phyloP scores from a whole-genome alignment of 768 basidiomycete species.

The Rossbeevera mucosa region DNA sequence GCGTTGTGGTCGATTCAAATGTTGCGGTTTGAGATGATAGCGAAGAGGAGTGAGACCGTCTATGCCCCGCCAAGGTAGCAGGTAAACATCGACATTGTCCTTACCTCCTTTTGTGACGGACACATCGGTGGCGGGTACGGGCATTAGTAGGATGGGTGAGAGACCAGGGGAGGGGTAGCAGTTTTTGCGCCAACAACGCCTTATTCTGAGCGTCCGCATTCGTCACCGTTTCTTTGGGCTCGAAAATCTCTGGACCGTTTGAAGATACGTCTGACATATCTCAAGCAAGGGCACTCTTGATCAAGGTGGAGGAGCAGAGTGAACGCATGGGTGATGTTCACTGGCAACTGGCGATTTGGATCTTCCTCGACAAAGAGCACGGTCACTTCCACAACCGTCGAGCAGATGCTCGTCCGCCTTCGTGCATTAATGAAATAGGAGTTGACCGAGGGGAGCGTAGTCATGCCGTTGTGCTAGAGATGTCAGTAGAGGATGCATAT shows the following conservation, averaged over 20 bases:
- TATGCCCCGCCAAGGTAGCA: not conserved
- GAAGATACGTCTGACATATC: not conserved
- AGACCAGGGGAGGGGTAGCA: not conserved
- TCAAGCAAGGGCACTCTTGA: slow-evolving; percentile 16
- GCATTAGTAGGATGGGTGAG: not conserved
- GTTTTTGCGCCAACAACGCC: not conserved
- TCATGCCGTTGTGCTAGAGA: slow-evolving; percentile 24
- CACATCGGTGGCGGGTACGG: not conserved
- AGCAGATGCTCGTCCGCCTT: slow-evolving; percentile 48
- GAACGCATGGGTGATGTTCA: slow-evolving; percentile 21
- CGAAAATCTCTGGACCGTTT: not conserved
- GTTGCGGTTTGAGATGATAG: not conserved
- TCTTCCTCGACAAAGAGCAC: slow-evolving; percentile 22
- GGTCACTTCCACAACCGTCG: slow-evolving; percentile 45
- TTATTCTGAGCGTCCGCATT: not conserved
- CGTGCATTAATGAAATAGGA: slow-evolving; percentile 46
- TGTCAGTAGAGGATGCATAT: slow-evolving; percentile 40
- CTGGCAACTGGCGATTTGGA: not conserved
- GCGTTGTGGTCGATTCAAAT: not conserved
- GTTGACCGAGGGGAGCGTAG: slow-evolving; percentile 34
- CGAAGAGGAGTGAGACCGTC: not conserved
- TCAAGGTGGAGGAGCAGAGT: slow-evolving; percentile 27
- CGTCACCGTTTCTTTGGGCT: not conserved
- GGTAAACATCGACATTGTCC: not conserved
- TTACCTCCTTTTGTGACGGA: not conserved